Conservation (phyloP, 2,329 filamentous ascomycete species). For the Dendrostoma leiphaemia region DNA sequence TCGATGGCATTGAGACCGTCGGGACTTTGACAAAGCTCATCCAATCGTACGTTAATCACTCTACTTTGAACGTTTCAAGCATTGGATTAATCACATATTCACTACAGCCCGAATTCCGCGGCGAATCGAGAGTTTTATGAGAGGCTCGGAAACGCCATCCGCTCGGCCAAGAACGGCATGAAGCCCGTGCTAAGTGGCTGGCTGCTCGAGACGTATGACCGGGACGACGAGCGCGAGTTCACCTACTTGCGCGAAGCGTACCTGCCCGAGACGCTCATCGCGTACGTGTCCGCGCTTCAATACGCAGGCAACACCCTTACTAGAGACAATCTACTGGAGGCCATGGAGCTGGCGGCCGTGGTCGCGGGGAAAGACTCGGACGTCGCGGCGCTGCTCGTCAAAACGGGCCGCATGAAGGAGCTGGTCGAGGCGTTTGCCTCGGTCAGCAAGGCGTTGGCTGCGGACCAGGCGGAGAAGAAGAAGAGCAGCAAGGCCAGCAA, state of each 20-base stretch:
- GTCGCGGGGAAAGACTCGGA: constrained; percentile 71
- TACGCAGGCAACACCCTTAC: constrained; percentile 72
- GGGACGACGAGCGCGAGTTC: constrained; percentile 65
- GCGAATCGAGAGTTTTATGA: constrained; percentile 50
- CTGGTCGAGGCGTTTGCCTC: constrained; percentile 74
- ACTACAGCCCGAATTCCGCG: constrained; percentile 30
- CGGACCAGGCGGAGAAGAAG: constrained; percentile 53
- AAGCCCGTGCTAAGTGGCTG: constrained; percentile 63
- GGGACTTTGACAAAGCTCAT: constrained; percentile 53
- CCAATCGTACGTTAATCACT: constrained; percentile 43
- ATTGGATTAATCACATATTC: constrained; percentile 26
- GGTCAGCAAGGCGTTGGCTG: constrained; percentile 69
- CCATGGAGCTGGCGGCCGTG: constrained; percentile 78
- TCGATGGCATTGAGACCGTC: constrained; percentile 68
- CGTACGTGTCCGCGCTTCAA: constrained; percentile 78
- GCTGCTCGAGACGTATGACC: constrained; percentile 53
- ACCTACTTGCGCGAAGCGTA: constrained; percentile 70
- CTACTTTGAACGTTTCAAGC: neutral
- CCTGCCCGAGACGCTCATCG: constrained; percentile 81
- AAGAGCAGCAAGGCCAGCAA: constrained; percentile 8
- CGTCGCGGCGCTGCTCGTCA: constrained; percentile 62
- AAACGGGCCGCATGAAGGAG: constrained; percentile 69
- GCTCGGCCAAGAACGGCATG: constrained; percentile 54
- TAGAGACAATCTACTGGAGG: constrained; percentile 74
- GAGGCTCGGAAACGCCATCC: constrained; percentile 53